Base-by-base conservation (phyloP, 1,139 yeast genomes). In the Magnusiomyces tetraspermus region DNA sequence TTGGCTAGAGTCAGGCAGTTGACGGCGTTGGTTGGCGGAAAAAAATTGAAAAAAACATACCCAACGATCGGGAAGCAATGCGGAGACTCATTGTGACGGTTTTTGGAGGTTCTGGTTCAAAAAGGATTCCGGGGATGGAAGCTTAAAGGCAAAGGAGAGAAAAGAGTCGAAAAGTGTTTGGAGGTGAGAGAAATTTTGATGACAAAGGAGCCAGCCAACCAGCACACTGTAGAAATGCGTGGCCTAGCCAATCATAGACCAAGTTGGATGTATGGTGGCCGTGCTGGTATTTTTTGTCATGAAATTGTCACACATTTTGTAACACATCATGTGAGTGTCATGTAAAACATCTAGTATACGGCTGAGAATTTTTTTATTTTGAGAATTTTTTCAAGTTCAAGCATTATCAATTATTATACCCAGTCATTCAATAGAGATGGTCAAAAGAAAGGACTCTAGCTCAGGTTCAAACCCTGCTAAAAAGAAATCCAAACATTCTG, bases 21-120 rank as follows among this genome's bases (percentile, higher is more conserved):
- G 38, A 33, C 38, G n/a, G 17, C 10, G 10, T 33, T 17, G 33
- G 33, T 6, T 11, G 11, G 6, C 33, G 11, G 11, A 28, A 8
- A 33, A 15, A 33, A 6, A 33, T 11, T 28, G 31, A 33, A 8
- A 24, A 47, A n/a, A 26, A 58, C 63, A 44, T 57, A 61, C 62
- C 63, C 60, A 61, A 53, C 53, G 59, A 50, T 53, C 62, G 59
- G 49, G 65, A 52, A 48, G 63, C 64, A 51, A 61, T 56, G 51
- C 66, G 64, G 53, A 62, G 63, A 59, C 65, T 62, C 65, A 62
- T 62, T 52, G 46, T 55, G 51, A 30, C 38, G 22, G 24, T 24
- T 17, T 33, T 21, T 41, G 19, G 10, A 33, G 28, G 26, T 13
- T 41, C n/a, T 8, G 17, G 36, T 11, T n/a, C 15, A 15, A 17